These are phyloP conservation scores for Hygrophoropsis aurantiaca DNA, from an alignment of 768 basidiomycete species.

Conservation along the genomic window DNA sequence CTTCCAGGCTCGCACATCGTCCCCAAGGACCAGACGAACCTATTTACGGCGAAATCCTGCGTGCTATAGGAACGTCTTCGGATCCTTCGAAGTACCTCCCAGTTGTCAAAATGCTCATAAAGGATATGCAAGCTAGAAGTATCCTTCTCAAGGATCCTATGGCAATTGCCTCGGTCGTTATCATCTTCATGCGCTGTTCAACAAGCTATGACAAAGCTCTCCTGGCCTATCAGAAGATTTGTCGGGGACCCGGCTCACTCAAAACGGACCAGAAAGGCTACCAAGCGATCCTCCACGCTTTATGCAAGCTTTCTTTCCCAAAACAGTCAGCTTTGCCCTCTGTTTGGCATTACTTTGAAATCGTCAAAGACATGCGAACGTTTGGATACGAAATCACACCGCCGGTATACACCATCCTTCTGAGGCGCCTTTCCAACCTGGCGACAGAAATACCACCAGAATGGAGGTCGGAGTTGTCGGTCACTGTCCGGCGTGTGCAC, in stretches of 20 bases:
- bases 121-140: slow-evolving; percentile 61
- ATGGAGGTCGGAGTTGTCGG: slow-evolving; percentile 36
- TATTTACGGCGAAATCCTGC: slow-evolving; percentile 56
- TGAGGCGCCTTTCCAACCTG: slow-evolving; percentile 52
- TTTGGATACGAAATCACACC: slow-evolving; percentile 57
- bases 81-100: slow-evolving; percentile 49
- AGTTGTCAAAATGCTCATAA: slow-evolving; percentile 49
- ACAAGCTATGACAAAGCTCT: slow-evolving; percentile 59
- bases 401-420: slow-evolving; percentile 66
- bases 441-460: slow-evolving; percentile 32
- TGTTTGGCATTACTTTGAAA: slow-evolving; percentile 63
- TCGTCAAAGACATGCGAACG: slow-evolving; percentile 77
- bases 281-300: slow-evolving; percentile 59
- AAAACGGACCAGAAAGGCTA: slow-evolving; percentile 60
- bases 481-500: slow-evolving; percentile 64
- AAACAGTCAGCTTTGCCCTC: slow-evolving; percentile 39
- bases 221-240: slow-evolving; percentile 51
- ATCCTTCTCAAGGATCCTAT: slow-evolving; percentile 45
- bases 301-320: slow-evolving; percentile 57
- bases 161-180: slow-evolving; percentile 50
- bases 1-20: slow-evolving; percentile 29
- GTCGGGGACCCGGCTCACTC: slow-evolving; percentile 22
- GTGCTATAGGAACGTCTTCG: slow-evolving; percentile 44
- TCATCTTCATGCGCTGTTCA: slow-evolving; percentile 67
- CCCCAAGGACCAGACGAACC: slow-evolving; percentile 46